Base-by-base conservation (phyloP, 306 rosid species). In the Heteromeles arbutifolia region DNA sequence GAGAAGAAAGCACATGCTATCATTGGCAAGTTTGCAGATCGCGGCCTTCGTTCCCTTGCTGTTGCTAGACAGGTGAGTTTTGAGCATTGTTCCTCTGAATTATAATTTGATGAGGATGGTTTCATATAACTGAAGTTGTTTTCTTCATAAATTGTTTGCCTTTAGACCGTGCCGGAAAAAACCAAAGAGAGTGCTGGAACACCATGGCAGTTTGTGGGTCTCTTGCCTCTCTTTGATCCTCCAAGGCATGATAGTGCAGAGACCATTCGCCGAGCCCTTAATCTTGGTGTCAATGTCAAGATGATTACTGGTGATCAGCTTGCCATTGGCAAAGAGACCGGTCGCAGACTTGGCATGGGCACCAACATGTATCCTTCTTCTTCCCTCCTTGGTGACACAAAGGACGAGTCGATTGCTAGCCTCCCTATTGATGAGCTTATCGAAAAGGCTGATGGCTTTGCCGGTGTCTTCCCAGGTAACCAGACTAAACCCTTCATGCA, bases 201-300 rank as follows among this genome's bases (percentile, higher is more conserved):
- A 50, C 90, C 93, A 26, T 93, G 98, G 98, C 59, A 79, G 37
- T 91, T 91, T 81, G 93, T 91, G 3, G 98, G 97, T 25, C 88
- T 93, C 25, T 79, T 93, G 84, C 98, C 98, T 77, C 96, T 93
- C 45, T 93, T 93, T 81, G 98, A 93, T 59, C 98, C 98, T 52
- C 98, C 97, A 1, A 89, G 98, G 72, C 98, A 93, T 69, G 98
- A 93, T 70, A 93, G 98, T 84, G 98, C 97, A 53, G 98, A 93
- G 81, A 93, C 98, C 29, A 93, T 93, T 19, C 74, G 86, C 9
- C 91, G 91, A 3, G 98, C 98, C 57, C 96, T 91, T 14, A 12
- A 86, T 68, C 91, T 93, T 0, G 98, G 97, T 73, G 98, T 93
- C 56, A 93, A 93, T 1, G 98, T 93, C 32, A 93, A 93, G 91